These are phyloP conservation scores for Madurella fahalii DNA, from an alignment of 2,329 filamentous ascomycete genomes.

Conservation along the genomic window DNA sequence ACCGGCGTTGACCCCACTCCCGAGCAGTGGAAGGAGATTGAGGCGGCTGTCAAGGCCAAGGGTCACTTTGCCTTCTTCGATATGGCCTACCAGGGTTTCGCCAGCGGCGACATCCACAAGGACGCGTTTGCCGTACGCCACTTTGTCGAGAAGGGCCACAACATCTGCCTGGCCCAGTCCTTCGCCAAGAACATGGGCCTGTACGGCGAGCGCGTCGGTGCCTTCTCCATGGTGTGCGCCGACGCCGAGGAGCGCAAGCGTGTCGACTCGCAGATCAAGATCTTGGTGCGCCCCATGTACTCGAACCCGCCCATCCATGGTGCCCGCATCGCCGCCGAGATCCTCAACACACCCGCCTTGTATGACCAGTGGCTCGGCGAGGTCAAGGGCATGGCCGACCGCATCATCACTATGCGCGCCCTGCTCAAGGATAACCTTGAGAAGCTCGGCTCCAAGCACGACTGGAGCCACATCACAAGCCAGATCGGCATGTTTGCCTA, in stretches of 20 bases:
- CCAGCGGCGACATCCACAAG: slow-evolving; percentile 83
- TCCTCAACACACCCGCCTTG: slow-evolving; percentile 78
- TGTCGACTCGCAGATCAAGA: slow-evolving; percentile 97
- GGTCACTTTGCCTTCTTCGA: slow-evolving; percentile 96
- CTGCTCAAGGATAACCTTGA: slow-evolving; percentile 93
- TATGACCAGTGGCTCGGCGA: slow-evolving; percentile 94
- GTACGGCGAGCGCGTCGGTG: slow-evolving; percentile 96
- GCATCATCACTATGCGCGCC: slow-evolving; percentile 97
- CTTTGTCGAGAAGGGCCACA: slow-evolving; percentile 90
- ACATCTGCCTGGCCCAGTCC: slow-evolving; percentile 82
- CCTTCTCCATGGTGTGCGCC: slow-evolving; percentile 87
- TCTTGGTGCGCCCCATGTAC: slow-evolving; percentile 93
- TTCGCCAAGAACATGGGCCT: slow-evolving; percentile 99
- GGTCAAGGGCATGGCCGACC: slow-evolving; percentile 98
- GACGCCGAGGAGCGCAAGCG: slow-evolving; percentile 89
- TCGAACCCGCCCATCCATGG: slow-evolving; percentile 97
- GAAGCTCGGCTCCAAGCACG: slow-evolving; percentile 89
- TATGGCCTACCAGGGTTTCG: slow-evolving; percentile 99
- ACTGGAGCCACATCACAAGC: slow-evolving; percentile 98
- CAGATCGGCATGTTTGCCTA: slow-evolving; percentile 99
- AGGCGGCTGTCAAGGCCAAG: slow-evolving; percentile 77
- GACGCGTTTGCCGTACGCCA: slow-evolving; percentile 91
- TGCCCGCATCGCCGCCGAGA: slow-evolving; percentile 86
- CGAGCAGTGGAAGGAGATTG: slow-evolving; percentile 91
- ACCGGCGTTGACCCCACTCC: slow-evolving; percentile 91